Evolutionary conservation across 495 filamentous ascomycete genomes (phyloP).

Genomic region (Friedmanniomyces endolithicus): DNA sequence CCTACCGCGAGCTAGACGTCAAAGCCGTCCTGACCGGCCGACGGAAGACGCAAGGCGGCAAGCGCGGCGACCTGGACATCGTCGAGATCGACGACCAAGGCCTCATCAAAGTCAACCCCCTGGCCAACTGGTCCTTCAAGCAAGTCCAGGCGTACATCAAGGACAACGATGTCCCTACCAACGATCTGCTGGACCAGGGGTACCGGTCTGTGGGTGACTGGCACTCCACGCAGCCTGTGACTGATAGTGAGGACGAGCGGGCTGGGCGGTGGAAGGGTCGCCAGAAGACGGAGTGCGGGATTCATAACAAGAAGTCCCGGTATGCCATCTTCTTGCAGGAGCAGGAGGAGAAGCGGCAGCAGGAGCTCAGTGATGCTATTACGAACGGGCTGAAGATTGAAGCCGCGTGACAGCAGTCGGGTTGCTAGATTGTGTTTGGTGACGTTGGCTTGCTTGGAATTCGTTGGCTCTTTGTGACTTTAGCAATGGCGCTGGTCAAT

Average conservation of each 20-base stretch:
- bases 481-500: neutral
- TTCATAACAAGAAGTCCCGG: conserved; percentile 89
- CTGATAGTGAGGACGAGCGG: conserved; percentile 88
- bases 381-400: conserved; percentile 21
- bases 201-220: conserved; percentile 98
- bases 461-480: neutral
- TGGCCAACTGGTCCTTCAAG: conserved; percentile 87
- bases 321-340: conserved; percentile 75
- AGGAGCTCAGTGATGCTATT: conserved; percentile 34
- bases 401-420: conserved; percentile 4
- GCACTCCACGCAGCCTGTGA: conserved; percentile 85
- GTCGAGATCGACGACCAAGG: conserved; percentile 92
- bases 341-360: conserved; percentile 60
- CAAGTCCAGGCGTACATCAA: conserved; percentile 81
- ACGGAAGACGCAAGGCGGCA: conserved; percentile 81
- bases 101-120: conserved; percentile 94
- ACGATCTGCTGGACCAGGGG: conserved; percentile 72
- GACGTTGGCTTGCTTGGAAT: neutral
- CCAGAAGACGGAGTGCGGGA: conserved; percentile 91
- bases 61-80: conserved; percentile 76
- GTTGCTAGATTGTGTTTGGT: neutral
- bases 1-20: conserved; percentile 78
- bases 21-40: conserved; percentile 92
- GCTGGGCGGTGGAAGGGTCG: conserved; percentile 93
- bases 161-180: conserved; percentile 83